A percentile compares a stretch with the other conserved stretches of the same genome.
Evolutionary conservation across 345 rosid genomes (phyloP).

Genomic region (Pugionium cornutum): DNA sequence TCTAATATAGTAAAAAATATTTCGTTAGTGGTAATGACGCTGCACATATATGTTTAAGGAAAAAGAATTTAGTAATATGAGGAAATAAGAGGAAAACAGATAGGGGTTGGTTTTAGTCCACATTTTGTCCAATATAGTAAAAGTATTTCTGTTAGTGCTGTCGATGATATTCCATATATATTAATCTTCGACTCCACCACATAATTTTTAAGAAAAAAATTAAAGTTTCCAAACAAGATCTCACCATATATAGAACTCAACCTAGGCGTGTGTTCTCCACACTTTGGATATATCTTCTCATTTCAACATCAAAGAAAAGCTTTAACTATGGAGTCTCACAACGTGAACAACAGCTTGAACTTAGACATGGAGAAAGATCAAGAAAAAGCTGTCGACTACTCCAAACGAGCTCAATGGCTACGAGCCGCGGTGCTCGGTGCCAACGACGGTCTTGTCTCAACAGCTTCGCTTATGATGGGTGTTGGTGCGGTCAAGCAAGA

Average conservation of each 20-base stretch:
- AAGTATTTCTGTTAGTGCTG: slow-evolving; percentile 39
- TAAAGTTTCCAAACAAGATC: background rate
- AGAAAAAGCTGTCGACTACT: slow-evolving; percentile 55
- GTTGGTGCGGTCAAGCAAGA: slow-evolving; percentile 83
- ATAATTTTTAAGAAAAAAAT: background rate
- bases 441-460: slow-evolving; percentile 30
- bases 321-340: slow-evolving; percentile 42
- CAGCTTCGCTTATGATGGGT: slow-evolving; percentile 89
- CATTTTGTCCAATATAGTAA: slow-evolving; percentile 10
- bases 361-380: slow-evolving; percentile 44
- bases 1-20: background rate
- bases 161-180: slow-evolving; percentile 40
- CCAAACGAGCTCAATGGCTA: slow-evolving; percentile 88
- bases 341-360: slow-evolving; percentile 36
- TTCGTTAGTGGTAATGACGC: background rate
- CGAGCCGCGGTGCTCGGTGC: slow-evolving; percentile 93
- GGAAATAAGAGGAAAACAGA: background rate
- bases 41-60: background rate
- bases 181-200: slow-evolving; percentile 33
- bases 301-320: slow-evolving; percentile 15
- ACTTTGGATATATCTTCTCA: slow-evolving; percentile 37
- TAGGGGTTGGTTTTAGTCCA: background rate
- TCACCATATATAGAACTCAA: slow-evolving; percentile 48
- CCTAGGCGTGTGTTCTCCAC: slow-evolving; percentile 71
- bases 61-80: background rate